Evolutionary conservation across 2,329 filamentous ascomycete species (phyloP).

Genomic region (Ophiostoma fasciatum): DNA sequence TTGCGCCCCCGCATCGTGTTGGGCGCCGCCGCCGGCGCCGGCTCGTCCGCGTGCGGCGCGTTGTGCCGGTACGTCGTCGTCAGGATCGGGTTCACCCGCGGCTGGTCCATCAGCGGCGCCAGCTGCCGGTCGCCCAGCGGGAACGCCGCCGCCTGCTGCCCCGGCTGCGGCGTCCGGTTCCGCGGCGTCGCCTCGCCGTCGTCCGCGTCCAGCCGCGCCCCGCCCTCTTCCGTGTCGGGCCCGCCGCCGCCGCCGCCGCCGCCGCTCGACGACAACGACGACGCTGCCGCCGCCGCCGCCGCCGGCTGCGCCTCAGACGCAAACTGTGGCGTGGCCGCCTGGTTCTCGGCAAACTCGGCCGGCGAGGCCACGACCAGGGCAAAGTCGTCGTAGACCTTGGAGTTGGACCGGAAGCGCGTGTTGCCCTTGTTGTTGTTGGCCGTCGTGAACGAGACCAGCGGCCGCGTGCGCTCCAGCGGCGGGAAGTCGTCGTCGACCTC

Average conservation of each 20-base stretch:
- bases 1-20: slow-evolving; percentile 44
- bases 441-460: slow-evolving; percentile 65
- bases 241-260: slow-evolving; percentile 2
- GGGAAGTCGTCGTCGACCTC: slow-evolving; percentile 80
- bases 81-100: slow-evolving; percentile 43
- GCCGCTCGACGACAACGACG: background rate
- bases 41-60: slow-evolving; percentile 41
- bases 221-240: background rate
- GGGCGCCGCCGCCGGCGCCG: slow-evolving; percentile 29
- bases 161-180: slow-evolving; percentile 30
- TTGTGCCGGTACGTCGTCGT: slow-evolving; percentile 45
- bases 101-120: slow-evolving; percentile 15
- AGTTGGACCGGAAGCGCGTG: slow-evolving; percentile 49
- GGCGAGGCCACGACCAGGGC: slow-evolving; percentile 59
- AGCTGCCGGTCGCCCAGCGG: slow-evolving; percentile 1
- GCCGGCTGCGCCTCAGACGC: slow-evolving; percentile 31
- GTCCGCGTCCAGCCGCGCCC: background rate
- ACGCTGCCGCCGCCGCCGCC: slow-evolving; percentile 15
- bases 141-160: background rate
- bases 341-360: slow-evolving; percentile 54
- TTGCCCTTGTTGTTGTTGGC: slow-evolving; percentile 57
- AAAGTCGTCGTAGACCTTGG: slow-evolving; percentile 71
- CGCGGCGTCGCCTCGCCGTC: slow-evolving; percentile 22
- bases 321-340: slow-evolving; percentile 51
- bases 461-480: slow-evolving; percentile 57